Base-by-base conservation (phyloP, 73 alveolate species). In the Blepharisma japonicum region DNA sequence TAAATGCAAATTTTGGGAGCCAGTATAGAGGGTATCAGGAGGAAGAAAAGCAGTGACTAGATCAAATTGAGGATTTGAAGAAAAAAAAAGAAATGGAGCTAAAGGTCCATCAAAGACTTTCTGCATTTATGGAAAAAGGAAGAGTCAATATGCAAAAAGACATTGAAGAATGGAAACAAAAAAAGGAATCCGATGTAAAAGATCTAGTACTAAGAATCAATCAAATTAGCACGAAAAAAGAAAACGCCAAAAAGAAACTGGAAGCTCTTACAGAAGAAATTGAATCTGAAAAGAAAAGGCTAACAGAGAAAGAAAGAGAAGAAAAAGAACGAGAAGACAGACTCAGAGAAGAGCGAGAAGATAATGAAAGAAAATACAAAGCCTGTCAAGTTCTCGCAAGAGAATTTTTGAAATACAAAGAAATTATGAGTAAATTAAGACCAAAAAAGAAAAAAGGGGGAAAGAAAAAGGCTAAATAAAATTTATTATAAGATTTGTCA, bases 381-480 rank as follows among this genome's bases (percentile, higher is more conserved):
- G 61, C 79, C 71, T 82, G 91, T 78, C 68, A 84, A 67, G 87
- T 55, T 79, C 84, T 79, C 38, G 83, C 78, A 83, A 88, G 87
- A 74, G 77, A 68, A 84, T 79, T 72, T 88, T 88, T 70, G 91
- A 53, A 71, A 25, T 88, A 89, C 86, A 83, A 76, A 82, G 66
- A 85, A 49, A 67, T 51, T 7, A 88, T 51, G 6, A 92, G 88
- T 38, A 79, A 70, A 51, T 39, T 68, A 32, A 76, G 55, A 47
- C 89, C 85, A 45, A 88, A 88, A 85, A 85, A 85, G 70, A 76
- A 87, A 84, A 88, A 84, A 85, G 80, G 87, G 88, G 80, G 6
- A 53, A 83, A 83, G 84, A 82, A 78, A 11, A 86, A 81, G 61
- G 76, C 81, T 81, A 86, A 83, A 68, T 45, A 46, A 42, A 38